Evolutionary conservation across 78 protist species (phyloP), one percentile per base, ranked within the genome.

Genomic region (Neovahlkampfia damariscottae): DNA sequence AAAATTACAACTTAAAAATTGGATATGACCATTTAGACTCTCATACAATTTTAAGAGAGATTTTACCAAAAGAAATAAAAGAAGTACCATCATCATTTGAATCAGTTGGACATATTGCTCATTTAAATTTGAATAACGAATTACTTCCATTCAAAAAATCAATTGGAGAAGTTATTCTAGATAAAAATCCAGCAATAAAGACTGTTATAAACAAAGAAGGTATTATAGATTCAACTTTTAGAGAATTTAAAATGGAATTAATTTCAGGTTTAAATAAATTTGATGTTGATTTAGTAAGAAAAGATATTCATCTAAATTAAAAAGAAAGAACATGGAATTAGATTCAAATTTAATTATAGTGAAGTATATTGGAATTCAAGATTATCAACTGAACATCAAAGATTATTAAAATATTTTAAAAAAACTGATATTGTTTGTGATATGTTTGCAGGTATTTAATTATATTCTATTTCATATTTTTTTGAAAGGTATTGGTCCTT

Each of bases 401-500:
- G 90, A 19, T 58, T 96, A 3, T 84, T 87, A n/a, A 6, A 30
- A 7, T 32, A 27, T 59, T 76, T 87, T 67, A 28, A 69, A 19
- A 69, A 10, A 69, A 32, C 19, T 8, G 77, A 27, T 28, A 37
- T 73, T 72, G 8, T 70, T 76, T 58, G 10, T 76, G 19, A 70
- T 27, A 76, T 76, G 78, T 76, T 70, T 76, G 78, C 78, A 67
- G 10, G 37, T 73, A 66, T 27, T 19, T 69, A 27, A 28, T 27
- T 19, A 27, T 69, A 27, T 71, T 19, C 68, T 74, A 0, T 0
- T n/a, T 30, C 98, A 96, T 70, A 71, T 93, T 85, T 73, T 93
- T 31, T 91, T 93, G n/a, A n/a, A n/a, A 0, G 99, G 99, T 37
- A 87, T 96, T 34, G 99, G 99, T 29, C 99, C 99, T 5, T 96